A percentile compares a stretch with the other conserved stretches of the same genome.
phyloP scores from a whole-genome alignment of 2,329 filamentous ascomycete species.

The Thyridium curvatum region DNA sequence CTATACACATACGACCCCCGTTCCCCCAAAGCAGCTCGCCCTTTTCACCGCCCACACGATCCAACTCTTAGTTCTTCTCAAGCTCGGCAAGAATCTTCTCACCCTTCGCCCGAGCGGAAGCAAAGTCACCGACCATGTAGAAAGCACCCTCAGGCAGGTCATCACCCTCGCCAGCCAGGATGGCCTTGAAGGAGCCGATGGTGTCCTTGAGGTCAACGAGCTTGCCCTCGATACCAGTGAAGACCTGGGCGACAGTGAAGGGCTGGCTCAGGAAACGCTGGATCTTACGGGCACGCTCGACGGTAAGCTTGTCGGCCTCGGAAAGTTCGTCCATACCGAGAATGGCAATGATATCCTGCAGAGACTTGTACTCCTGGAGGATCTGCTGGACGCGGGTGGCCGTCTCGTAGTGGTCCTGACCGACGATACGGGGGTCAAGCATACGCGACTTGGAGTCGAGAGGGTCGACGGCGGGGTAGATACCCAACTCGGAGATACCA shows the following conservation, averaged over 20 bases:
- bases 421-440: constrained; percentile 97
- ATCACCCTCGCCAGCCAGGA: constrained; percentile 91
- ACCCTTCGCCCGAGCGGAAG: constrained; percentile 89
- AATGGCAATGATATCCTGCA: constrained; percentile 99
- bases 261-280: constrained; percentile 99
- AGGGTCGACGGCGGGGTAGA: constrained; percentile 99
- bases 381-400: constrained; percentile 97
- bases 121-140: constrained; percentile 98
- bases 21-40: constrained; percentile 11
- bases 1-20: constrained; percentile 48
- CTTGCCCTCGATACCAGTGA: constrained; percentile 90
- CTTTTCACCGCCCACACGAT: not conserved
- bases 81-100: constrained; percentile 99
- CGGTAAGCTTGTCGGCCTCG: constrained; percentile 97
- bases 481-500: constrained; percentile 99
- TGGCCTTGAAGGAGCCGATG: constrained; percentile 94
- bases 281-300: constrained; percentile 99
- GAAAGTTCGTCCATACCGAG: constrained; percentile 99
- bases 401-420: constrained; percentile 94
- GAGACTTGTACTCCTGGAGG: constrained; percentile 99
- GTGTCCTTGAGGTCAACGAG: constrained; percentile 99
- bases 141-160: constrained; percentile 87
- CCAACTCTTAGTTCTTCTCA: constrained; percentile 42
- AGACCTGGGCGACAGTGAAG: constrained; percentile 80
- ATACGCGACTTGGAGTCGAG: constrained; percentile 99